Conservation (phyloP, 2,329 filamentous ascomycete genomes). For the Claviceps paspali region DNA sequence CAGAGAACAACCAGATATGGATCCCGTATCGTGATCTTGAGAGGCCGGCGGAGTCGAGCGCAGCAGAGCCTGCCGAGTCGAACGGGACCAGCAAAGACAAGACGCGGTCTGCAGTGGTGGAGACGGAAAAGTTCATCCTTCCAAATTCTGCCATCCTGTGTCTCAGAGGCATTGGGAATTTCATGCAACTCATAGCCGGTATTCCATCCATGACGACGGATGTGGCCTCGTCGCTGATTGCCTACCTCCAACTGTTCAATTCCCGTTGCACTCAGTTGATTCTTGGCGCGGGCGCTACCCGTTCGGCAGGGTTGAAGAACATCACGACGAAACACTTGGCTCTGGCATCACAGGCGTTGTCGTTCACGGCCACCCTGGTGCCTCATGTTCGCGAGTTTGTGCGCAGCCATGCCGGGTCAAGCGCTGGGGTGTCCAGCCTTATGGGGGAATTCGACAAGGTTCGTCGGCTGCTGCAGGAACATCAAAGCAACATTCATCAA, state of each 20-base stretch:
- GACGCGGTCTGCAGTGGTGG: constrained; percentile 58
- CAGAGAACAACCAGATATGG: constrained; percentile 44
- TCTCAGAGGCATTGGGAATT: constrained; percentile 65
- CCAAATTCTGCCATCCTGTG: constrained; percentile 72
- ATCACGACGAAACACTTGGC: constrained; percentile 94
- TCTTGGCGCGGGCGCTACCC: constrained; percentile 80
- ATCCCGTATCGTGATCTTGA: constrained; percentile 27
- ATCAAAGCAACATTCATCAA: constrained; percentile 80
- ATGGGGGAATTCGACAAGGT: constrained; percentile 84
- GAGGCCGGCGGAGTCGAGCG: constrained; percentile 15
- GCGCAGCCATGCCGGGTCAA: constrained; percentile 52
- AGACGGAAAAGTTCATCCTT: constrained; percentile 72
- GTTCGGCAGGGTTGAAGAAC: constrained; percentile 79
- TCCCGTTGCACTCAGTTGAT: constrained; percentile 94
- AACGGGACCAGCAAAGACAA: constrained; percentile 45
- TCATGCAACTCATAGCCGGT: constrained; percentile 66
- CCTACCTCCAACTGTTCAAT: constrained; percentile 88
- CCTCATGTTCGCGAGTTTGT: constrained; percentile 87
- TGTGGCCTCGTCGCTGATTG: constrained; percentile 61
- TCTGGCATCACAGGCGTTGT: constrained; percentile 74
- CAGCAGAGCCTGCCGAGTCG: constrained; percentile 20
- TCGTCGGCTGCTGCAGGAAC: constrained; percentile 69
- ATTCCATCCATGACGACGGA: constrained; percentile 85
- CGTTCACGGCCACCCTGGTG: constrained; percentile 73
- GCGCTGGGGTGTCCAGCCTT: constrained; percentile 37